phyloP scores from a whole-genome alignment of 2,329 filamentous ascomycete species.

The Hypoxylon sp. region DNA sequence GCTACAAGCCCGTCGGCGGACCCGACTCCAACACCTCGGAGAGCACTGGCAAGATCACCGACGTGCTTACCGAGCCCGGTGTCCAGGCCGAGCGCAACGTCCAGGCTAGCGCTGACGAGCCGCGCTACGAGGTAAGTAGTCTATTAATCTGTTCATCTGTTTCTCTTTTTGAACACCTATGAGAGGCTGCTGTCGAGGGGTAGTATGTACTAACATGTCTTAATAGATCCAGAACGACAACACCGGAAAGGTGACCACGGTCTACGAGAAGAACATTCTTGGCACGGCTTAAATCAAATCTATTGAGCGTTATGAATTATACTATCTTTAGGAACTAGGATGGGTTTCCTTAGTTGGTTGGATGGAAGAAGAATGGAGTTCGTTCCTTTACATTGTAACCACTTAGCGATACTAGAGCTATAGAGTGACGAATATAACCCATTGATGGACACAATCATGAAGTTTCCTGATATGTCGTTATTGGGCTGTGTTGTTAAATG shows the following conservation, averaged over 20 bases:
- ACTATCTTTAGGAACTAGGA: not conserved
- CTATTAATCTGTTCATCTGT: not conserved
- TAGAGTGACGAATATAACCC: not conserved
- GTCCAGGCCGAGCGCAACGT: conserved; percentile 48
- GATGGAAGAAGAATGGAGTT: not conserved
- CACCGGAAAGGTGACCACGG: conserved; percentile 48
- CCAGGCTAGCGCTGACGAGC: conserved; percentile 45
- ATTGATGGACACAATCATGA: not conserved
- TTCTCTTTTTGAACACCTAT: too few species aligned
- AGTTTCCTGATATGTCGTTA: not conserved
- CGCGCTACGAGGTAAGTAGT: conserved; percentile 48
- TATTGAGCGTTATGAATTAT: not conserved
- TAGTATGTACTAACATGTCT: too few species aligned
- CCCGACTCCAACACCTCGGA: conserved; percentile 49
- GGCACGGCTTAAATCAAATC: conserved; percentile 30
- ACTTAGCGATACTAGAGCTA: not conserved
- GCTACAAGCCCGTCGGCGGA: conserved; percentile 51
- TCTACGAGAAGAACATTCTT: conserved; percentile 51
- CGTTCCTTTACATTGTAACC: not conserved
- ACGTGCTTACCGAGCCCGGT: conserved; percentile 49
- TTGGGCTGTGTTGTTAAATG: too few species aligned
- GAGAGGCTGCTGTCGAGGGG: too few species aligned
- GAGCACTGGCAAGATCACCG: conserved; percentile 48
- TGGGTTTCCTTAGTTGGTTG: not conserved
- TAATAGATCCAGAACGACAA: conserved; percentile 50